Percentiles rank a stretch among this genome's conserved stretches.
Conservation (phyloP, 2,329 filamentous ascomycete species). For the Orbilia oligospora region DNA sequence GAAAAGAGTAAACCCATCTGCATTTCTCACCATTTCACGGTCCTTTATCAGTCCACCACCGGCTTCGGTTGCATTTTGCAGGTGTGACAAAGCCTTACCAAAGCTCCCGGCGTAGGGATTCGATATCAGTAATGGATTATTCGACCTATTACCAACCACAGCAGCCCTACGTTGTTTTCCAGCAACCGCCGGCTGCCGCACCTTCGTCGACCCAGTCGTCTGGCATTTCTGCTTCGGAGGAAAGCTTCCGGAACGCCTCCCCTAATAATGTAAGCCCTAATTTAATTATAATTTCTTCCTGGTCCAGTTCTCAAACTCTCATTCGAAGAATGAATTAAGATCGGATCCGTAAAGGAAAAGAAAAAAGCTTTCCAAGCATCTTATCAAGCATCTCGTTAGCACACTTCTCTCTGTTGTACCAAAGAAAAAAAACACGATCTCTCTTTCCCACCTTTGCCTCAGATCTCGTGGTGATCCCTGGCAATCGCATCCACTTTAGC, state of each 20-base stretch:
- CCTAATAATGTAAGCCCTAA: constrained; percentile 56
- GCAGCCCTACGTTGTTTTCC: constrained; percentile 54
- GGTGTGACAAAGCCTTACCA: constrained; percentile 56
- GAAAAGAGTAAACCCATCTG: constrained; percentile 56
- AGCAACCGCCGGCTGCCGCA: constrained; percentile 37
- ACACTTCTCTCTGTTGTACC: background rate
- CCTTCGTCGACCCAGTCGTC: constrained; percentile 36
- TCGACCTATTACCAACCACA: constrained; percentile 60
- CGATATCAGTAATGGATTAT: constrained; percentile 59
- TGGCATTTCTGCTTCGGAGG: constrained; percentile 49
- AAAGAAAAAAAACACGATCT: background rate
- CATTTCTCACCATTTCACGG: constrained; percentile 36
- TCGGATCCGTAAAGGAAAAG: background rate
- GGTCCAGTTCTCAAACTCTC: background rate
- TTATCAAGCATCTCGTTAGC: constrained; percentile 36
- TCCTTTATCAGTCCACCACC: constrained; percentile 45
- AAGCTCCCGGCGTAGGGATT: constrained; percentile 33
- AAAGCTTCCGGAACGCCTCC: constrained; percentile 53
- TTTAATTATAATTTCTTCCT: background rate
- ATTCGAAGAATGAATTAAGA: background rate
- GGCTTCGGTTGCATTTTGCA: constrained; percentile 26
- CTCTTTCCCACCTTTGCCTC: background rate
- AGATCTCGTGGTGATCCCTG: constrained; percentile 19
- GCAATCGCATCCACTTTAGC: constrained; percentile 1
- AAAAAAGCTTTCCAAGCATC: constrained; percentile 21